These are phyloP conservation scores for Scheffersomyces insectosa DNA, from an alignment of 1,139 yeast species.

Conservation along the genomic window DNA sequence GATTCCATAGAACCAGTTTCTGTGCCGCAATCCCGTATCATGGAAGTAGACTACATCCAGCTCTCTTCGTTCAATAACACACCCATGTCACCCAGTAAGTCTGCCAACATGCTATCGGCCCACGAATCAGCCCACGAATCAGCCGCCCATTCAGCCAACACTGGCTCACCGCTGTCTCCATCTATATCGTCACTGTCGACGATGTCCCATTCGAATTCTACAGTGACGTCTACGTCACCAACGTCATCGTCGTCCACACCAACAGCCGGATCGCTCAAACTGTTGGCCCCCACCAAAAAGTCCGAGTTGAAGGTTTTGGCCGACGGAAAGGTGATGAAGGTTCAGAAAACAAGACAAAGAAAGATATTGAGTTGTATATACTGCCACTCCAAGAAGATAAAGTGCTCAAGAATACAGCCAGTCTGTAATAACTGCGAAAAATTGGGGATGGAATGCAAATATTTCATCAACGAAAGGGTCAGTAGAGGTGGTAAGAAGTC, in stretches of 20 bases:
- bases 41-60: not conserved
- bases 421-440: constrained; percentile 53
- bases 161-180: too few species aligned
- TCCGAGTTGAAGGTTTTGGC: constrained; percentile 25
- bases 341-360: constrained; percentile 60
- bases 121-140: too few species aligned
- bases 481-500: constrained; percentile 48
- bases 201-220: not conserved
- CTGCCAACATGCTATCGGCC: too few species aligned
- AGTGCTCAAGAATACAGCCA: constrained; percentile 53
- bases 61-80: too few species aligned
- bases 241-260: not conserved
- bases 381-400: constrained; percentile 62
- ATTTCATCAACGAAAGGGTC: constrained; percentile 55
- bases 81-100: too few species aligned
- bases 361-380: constrained; percentile 58
- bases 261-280: not conserved
- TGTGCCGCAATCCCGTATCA: not conserved
- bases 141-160: too few species aligned
- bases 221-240: not conserved
- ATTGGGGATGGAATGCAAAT: constrained; percentile 46
- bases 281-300: not conserved
- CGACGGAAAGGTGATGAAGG: constrained; percentile 54
- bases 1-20: too few species aligned
- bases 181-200: too few species aligned